Evolutionary conservation across 768 basidiomycete genomes (phyloP).

Genomic region (Amanita subjunquillea): DNA sequence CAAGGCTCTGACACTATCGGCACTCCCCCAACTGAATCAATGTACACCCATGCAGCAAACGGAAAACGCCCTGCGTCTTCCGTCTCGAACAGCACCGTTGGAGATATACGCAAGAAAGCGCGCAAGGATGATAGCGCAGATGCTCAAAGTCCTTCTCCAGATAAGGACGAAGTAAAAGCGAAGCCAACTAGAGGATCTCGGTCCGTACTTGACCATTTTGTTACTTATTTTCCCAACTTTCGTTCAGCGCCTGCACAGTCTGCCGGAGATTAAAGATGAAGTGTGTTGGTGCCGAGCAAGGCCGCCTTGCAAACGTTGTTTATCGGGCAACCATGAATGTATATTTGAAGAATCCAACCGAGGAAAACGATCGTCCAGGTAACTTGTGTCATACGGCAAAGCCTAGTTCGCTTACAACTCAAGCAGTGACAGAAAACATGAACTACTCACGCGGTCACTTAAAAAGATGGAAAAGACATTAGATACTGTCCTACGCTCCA

Average conservation of each 20-base stretch:
- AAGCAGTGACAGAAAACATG: slow-evolving; percentile 60
- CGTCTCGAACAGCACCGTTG: slow-evolving; percentile 24
- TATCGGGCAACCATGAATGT: slow-evolving; percentile 75
- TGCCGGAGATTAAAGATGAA: slow-evolving; percentile 93
- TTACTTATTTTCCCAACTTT: slow-evolving; percentile 8
- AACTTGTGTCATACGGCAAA: slow-evolving; percentile 14
- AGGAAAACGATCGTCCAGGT: slow-evolving; percentile 85
- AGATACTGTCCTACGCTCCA: slow-evolving; percentile 84
- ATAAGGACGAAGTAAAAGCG: slow-evolving; percentile 61
- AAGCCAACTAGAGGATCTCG: slow-evolving; percentile 83
- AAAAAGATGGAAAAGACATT: slow-evolving; percentile 88
- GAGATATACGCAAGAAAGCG: slow-evolving; percentile 45
- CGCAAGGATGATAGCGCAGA: slow-evolving; percentile 55
- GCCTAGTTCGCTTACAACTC: slow-evolving; percentile 12
- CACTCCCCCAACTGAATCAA: slow-evolving; percentile 59
- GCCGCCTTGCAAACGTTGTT: slow-evolving; percentile 85
- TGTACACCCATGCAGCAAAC: slow-evolving; percentile 41
- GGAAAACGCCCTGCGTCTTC: slow-evolving; percentile 60
- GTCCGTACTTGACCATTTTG: slow-evolving; percentile 26
- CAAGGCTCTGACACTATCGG: slow-evolving; percentile 71
- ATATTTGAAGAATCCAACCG: slow-evolving; percentile 96
- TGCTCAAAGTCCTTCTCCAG: slow-evolving; percentile 38
- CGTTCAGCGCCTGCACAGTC: slow-evolving; percentile 77
- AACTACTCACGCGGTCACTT: slow-evolving; percentile 68
- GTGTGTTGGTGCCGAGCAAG: slow-evolving; percentile 83